Percentiles rank a stretch among this genome's conserved stretches.
Evolutionary conservation across 129 eudicot species (phyloP).

Genomic region (Apium graveolens): DNA sequence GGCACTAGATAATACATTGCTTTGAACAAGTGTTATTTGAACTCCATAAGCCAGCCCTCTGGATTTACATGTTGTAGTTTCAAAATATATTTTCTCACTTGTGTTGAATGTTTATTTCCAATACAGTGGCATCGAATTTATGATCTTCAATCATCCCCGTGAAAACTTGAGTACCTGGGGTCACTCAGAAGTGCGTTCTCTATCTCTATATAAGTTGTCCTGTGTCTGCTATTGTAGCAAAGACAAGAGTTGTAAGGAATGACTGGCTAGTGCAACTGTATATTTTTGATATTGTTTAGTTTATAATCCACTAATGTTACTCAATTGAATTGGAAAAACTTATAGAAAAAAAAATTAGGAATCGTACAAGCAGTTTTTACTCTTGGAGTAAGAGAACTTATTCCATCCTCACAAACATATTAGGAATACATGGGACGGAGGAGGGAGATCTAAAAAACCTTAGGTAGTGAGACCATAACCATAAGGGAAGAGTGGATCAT

Average conservation of each 20-base stretch:
- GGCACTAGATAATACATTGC: too few relatives aligned
- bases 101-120: too few relatives aligned
- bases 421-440: neutral
- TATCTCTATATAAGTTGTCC: neutral
- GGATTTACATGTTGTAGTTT: too few relatives aligned
- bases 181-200: neutral
- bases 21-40: too few relatives aligned
- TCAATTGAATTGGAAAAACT: neutral
- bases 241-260: neutral
- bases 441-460: neutral
- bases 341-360: too few relatives aligned
- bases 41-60: too few relatives aligned
- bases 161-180: too few relatives aligned
- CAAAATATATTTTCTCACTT: too few relatives aligned
- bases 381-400: neutral
- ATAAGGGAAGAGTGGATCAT: conserved; percentile 8
- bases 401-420: conserved; percentile 10
- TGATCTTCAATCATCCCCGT: neutral
- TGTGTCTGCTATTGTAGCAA: too few relatives aligned
- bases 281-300: neutral
- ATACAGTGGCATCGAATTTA: neutral
- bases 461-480: conserved; percentile 8
- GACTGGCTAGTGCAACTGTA: neutral
- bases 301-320: neutral
- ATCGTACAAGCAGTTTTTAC: neutral